These are phyloP conservation scores for Butyriboletus appendiculatus DNA, from an alignment of 1,284 basidiomycete species.

Conservation along the genomic window DNA sequence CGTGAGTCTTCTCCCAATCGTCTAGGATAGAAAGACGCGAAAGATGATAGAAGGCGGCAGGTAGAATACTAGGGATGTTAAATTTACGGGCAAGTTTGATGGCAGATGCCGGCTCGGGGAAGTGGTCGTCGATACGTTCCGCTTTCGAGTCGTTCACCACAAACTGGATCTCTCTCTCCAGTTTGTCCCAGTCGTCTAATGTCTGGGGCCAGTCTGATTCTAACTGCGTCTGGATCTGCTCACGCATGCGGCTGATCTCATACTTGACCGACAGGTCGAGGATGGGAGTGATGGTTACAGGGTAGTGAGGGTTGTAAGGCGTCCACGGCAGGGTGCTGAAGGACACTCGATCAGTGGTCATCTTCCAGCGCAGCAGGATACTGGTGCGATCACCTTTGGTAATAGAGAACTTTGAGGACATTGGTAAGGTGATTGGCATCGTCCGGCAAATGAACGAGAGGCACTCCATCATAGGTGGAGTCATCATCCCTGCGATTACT, in stretches of 20 bases:
- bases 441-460: constrained; percentile 10
- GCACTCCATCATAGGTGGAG: constrained; percentile 9
- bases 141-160: background rate
- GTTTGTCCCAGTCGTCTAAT: constrained; percentile 10
- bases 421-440: constrained; percentile 7
- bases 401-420: constrained; percentile 12
- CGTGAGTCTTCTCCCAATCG: constrained; percentile 11
- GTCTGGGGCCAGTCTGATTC: constrained; percentile 15
- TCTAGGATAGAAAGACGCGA: constrained; percentile 14
- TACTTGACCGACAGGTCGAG: constrained; percentile 13
- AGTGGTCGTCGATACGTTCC: background rate
- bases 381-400: constrained; percentile 4
- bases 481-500: background rate
- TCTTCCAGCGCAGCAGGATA: background rate
- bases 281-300: constrained; percentile 5
- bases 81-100: constrained; percentile 11
- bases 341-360: background rate
- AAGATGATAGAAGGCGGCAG: constrained; percentile 17
- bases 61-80: constrained; percentile 9
- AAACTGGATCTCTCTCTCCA: background rate
- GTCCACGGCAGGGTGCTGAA: constrained; percentile 9
- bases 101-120: constrained; percentile 14
- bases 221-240: constrained; percentile 5
- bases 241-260: constrained; percentile 8
- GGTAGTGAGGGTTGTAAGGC: constrained; percentile 6